Evolutionary conservation across 2,329 filamentous ascomycete species (phyloP).

Genomic region (Alternaria dauci): DNA sequence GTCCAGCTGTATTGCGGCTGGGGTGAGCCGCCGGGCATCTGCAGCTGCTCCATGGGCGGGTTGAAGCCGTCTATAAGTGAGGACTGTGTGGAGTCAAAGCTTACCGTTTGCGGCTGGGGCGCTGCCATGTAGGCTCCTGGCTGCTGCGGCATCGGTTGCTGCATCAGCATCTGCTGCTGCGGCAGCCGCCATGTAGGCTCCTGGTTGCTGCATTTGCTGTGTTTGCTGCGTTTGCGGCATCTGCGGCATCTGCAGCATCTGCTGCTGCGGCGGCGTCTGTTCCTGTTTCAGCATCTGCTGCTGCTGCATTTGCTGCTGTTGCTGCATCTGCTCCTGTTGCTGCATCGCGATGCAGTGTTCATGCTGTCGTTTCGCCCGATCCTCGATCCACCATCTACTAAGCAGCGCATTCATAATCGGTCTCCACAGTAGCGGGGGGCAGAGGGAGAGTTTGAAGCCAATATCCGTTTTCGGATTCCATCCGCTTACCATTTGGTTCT

Average conservation of each 20-base stretch:
- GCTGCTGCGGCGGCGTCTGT: no score
- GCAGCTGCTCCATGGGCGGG: background rate
- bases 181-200: background rate
- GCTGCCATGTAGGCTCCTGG: background rate
- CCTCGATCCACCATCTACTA: no score
- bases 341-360: no score
- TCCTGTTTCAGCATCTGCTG: no score
- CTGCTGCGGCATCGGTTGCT: background rate
- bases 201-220: background rate
- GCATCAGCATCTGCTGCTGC: background rate
- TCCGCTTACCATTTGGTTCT: background rate
- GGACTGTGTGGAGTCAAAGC: no score
- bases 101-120: background rate
- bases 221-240: background rate
- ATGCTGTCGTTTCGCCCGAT: no score
- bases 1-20: background rate
- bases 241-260: no score
- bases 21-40: background rate
- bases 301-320: no score
- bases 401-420: background rate
- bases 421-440: background rate
- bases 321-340: no score
- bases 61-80: background rate
- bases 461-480: background rate
- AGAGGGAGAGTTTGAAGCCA: background rate